Conservation (phyloP, 345 rosid genomes). For the Camelina hispida region DNA sequence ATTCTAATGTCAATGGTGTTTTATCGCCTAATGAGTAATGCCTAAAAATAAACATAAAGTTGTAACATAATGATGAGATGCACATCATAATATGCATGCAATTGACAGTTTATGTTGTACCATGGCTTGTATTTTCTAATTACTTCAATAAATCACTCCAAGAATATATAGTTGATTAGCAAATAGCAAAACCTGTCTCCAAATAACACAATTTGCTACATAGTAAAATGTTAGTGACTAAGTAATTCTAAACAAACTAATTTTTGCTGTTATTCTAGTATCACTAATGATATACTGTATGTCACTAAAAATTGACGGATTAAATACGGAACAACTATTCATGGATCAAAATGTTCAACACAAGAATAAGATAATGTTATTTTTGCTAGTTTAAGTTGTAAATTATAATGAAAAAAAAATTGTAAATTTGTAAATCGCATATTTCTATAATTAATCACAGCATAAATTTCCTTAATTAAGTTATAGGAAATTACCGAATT, state of each 20-base stretch:
- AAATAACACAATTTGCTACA: not conserved
- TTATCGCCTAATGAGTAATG: not conserved
- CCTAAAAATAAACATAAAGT: not conserved
- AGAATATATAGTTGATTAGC: not conserved
- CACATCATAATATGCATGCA: not conserved
- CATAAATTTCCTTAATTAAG: not conserved
- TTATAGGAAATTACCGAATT: not conserved
- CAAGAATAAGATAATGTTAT: not conserved
- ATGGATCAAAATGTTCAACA: not conserved
- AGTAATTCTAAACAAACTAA: not conserved
- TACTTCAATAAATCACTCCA: no score
- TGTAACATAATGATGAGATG: not conserved
- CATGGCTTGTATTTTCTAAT: not conserved
- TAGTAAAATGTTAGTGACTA: not conserved
- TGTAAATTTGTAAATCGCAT: not conserved
- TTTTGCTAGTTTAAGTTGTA: not conserved
- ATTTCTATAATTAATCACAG: not conserved
- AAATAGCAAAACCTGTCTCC: not conserved
- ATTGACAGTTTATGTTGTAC: not conserved
- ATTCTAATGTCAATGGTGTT: slow-evolving; percentile 37
- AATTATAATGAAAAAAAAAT: not conserved
- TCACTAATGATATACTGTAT: no score
- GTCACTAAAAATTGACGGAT: not conserved
- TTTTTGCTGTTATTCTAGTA: not conserved
- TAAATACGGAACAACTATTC: not conserved